Evolutionary conservation across 2,329 filamentous ascomycete genomes (phyloP), one percentile per base, ranked within the genome.

Genomic region (Sordariomycetes sp.): DNA sequence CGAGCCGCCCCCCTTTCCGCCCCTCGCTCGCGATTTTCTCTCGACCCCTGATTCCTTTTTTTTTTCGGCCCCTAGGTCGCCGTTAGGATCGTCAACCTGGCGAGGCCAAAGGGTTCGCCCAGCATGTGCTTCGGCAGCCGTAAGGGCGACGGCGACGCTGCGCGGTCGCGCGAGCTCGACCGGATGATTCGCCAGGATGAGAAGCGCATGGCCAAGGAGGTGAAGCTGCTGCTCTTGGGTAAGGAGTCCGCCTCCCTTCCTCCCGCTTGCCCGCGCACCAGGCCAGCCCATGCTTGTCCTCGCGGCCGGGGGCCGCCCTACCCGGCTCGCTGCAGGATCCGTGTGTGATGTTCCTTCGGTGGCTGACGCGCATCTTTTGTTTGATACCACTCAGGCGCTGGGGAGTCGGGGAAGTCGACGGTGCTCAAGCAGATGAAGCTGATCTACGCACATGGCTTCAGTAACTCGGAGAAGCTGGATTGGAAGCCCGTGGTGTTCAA

Each of bases 401-500:
- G 92, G 68, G 92, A 97, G 88, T 72, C 72, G 34, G 72, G 92
- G 62, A 97, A 97, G 74, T 96, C 92, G 10, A 97, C 92, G 2
- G 91, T 97, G 59, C 82, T 97, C 62, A 97, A 97, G 76, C 92
- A 97, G 77, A 97, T 99, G 94, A 92, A 92, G 70, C 85, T 99
- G 71, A 96, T 99, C 65, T 94, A 97, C 70, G 85, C 90, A 15
- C 85, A 90, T 70, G 92, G 94, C 55, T 97, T 97, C 74, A 89
- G 84, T 66, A 87, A 89, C 65, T 84, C 82, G 62, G 94, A 97
- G 71, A 89, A 90, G 70, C 84, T 95, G 62, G 90, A 96, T 76
- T 95, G 90, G 80, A 90, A 94, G 64, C 88, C 90, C 17, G 91
- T 96, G 66, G 91, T 97, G 63, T 97, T 96, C 73, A 91, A 86